phyloP scores from a whole-genome alignment of 2,329 filamentous ascomycete genomes.

The Aureobasidium musti region DNA sequence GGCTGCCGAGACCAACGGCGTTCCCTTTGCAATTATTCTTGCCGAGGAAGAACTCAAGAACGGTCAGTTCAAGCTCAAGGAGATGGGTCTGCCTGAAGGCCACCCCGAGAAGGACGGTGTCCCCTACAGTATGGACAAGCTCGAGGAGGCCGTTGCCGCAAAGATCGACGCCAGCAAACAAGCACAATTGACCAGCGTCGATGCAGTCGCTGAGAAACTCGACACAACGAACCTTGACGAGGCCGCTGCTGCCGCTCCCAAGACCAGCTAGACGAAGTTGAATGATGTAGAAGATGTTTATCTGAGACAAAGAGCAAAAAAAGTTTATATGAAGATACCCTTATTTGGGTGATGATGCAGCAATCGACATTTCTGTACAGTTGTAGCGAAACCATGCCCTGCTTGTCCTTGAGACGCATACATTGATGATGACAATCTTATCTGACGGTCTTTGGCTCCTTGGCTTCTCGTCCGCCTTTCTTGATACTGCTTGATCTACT shows the following conservation, averaged over 20 bases:
- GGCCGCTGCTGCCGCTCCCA: conserved; percentile 33
- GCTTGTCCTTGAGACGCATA: not conserved
- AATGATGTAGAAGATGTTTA: not conserved
- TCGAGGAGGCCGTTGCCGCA: conserved; percentile 64
- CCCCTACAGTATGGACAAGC: conserved; percentile 64
- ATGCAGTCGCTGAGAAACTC: conserved; percentile 30
- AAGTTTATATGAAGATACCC: conserved; percentile 27
- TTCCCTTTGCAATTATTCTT: conserved; percentile 85
- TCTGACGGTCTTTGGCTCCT: not conserved
- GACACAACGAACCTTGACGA: conserved; percentile 32
- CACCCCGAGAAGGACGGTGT: conserved; percentile 91
- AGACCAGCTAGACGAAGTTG: conserved; percentile 30
- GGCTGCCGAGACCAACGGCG: conserved; percentile 73
- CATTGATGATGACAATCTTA: not conserved
- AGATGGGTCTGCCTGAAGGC: conserved; percentile 73
- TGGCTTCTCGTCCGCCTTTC: not conserved
- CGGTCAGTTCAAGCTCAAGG: conserved; percentile 87
- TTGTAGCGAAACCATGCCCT: not conserved
- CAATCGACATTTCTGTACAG: conserved; percentile 2
- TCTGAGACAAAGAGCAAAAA: not conserved
- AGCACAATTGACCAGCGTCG: conserved; percentile 37
- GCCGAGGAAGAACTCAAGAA: conserved; percentile 84
- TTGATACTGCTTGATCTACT: not conserved
- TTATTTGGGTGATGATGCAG: conserved; percentile 4
- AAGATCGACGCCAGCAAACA: conserved; percentile 46